Percentiles rank a stretch among this genome's conserved stretches.
These are phyloP conservation scores for Asterionellopsis glacialis DNA, from an alignment of 108 stramenopile genomes.

Conservation along the genomic window DNA sequence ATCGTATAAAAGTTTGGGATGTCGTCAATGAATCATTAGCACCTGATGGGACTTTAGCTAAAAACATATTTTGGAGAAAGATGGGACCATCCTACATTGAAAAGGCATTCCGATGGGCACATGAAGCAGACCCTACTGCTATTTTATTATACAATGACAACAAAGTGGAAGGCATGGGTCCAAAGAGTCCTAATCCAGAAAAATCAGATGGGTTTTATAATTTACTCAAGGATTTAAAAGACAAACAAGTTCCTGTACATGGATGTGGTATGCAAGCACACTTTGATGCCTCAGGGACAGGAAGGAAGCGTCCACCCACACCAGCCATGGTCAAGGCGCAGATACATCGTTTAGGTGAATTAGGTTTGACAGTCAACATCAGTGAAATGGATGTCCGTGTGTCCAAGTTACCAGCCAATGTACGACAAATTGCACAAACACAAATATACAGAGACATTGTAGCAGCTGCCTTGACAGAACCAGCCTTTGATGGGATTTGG, in stretches of 20 bases:
- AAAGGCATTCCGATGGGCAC: slow-evolving; percentile 89
- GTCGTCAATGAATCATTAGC: slow-evolving; percentile 90
- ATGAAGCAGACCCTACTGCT: slow-evolving; percentile 88
- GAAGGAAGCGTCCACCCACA: slow-evolving; percentile 73
- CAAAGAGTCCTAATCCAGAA: slow-evolving; percentile 33
- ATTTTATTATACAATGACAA: slow-evolving; percentile 91
- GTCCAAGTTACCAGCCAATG: slow-evolving; percentile 38
- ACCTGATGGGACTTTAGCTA: slow-evolving; percentile 81
- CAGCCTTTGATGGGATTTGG: slow-evolving; percentile 84
- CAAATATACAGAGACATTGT: slow-evolving; percentile 85
- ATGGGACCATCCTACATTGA: slow-evolving; percentile 86
- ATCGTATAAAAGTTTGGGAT: slow-evolving; percentile 83
- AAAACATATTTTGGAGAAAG: slow-evolving; percentile 84
- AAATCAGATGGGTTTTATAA: slow-evolving; percentile 86
- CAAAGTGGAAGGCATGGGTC: slow-evolving; percentile 87
- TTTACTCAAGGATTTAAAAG: slow-evolving; percentile 60
- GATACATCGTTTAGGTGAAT: slow-evolving; percentile 79
- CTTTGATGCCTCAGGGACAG: slow-evolving; percentile 77
- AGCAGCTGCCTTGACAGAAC: slow-evolving; percentile 82
- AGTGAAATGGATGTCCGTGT: slow-evolving; percentile 93
- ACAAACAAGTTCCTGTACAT: slow-evolving; percentile 77
- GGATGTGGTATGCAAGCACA: slow-evolving; percentile 91
- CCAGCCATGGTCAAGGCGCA: slow-evolving; percentile 87
- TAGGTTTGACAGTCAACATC: slow-evolving; percentile 87
- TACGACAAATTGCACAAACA: slow-evolving; percentile 54